Evolutionary conservation across 257 asterid species (phyloP).

Genomic region (Plectranthus barbatus): DNA sequence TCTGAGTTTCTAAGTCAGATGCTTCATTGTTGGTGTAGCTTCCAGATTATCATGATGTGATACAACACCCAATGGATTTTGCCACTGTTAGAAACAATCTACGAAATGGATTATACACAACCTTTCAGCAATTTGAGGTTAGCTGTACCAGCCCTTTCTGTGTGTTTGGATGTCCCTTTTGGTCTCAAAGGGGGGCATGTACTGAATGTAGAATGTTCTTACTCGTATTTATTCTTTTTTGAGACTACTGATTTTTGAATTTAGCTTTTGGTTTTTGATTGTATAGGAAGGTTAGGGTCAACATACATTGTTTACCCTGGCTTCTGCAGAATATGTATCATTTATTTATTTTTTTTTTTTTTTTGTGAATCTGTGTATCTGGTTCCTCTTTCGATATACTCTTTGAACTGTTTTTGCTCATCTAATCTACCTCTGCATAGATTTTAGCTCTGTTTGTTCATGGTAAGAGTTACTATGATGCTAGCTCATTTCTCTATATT

Average conservation of each 20-base stretch:
- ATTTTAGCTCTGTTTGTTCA: not conserved
- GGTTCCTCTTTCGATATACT: not conserved
- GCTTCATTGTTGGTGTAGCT: slow-evolving; percentile 44
- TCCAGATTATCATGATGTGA: slow-evolving; percentile 93
- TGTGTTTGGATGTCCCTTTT: not conserved
- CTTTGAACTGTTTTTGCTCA: not conserved
- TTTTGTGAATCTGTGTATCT: not conserved
- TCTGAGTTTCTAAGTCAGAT: slow-evolving; percentile 8
- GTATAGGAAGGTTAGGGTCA: not conserved
- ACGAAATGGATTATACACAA: slow-evolving; percentile 55
- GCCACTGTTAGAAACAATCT: slow-evolving; percentile 89
- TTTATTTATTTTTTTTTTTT: not conserved
- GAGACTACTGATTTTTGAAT: not conserved
- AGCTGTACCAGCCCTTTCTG: not conserved
- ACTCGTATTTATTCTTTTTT: too few species aligned
- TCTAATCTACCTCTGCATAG: not conserved
- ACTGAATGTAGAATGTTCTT: not conserved
- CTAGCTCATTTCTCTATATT: not conserved
- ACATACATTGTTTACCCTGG: not conserved
- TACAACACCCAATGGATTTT: slow-evolving; percentile 93
- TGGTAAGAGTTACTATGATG: not conserved
- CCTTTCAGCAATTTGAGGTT: slow-evolving; percentile 84
- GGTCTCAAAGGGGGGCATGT: not conserved
- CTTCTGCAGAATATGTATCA: not conserved
- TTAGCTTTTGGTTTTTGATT: not conserved